Evolutionary conservation across 345 rosid genomes (phyloP).

Genomic region (Lepidium aucheri): DNA sequence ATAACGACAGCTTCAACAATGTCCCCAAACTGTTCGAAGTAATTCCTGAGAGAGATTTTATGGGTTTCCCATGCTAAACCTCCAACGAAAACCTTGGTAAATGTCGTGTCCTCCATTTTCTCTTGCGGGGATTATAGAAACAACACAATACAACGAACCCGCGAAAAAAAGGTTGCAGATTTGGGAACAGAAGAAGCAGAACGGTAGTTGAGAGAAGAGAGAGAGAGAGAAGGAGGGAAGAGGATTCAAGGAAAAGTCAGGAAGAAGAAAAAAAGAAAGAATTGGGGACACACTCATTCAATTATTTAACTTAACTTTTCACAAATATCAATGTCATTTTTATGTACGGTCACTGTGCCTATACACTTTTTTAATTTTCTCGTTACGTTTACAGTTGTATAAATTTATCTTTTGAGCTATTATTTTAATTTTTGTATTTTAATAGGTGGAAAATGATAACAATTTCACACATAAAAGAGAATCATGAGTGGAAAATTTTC

Average conservation of each 20-base stretch:
- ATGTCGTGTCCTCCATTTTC: constrained; percentile 57
- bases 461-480: no score
- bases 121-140: background rate
- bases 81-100: constrained; percentile 93
- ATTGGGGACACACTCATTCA: constrained; percentile 24
- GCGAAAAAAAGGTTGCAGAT: constrained; percentile 4
- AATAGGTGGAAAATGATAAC: background rate
- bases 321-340: constrained; percentile 12
- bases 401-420: background rate
- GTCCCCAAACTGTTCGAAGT: constrained; percentile 95
- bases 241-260: constrained; percentile 39
- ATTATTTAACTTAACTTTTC: constrained; percentile 21
- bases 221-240: constrained; percentile 36
- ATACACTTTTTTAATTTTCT: constrained; percentile 1
- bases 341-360: constrained; percentile 25
- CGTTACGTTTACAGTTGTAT: constrained; percentile 3
- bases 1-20: constrained; percentile 98
- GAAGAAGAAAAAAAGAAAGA: constrained; percentile 5
- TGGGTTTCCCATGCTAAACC: constrained; percentile 99
- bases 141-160: constrained; percentile 2
- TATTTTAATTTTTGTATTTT: background rate
- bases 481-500: no score
- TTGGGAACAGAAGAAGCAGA: constrained; percentile 25
- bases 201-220: constrained; percentile 32
- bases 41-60: constrained; percentile 83